These are phyloP conservation scores for Ganoderma multipileum DNA, from an alignment of 1,284 basidiomycete genomes.

Conservation along the genomic window DNA sequence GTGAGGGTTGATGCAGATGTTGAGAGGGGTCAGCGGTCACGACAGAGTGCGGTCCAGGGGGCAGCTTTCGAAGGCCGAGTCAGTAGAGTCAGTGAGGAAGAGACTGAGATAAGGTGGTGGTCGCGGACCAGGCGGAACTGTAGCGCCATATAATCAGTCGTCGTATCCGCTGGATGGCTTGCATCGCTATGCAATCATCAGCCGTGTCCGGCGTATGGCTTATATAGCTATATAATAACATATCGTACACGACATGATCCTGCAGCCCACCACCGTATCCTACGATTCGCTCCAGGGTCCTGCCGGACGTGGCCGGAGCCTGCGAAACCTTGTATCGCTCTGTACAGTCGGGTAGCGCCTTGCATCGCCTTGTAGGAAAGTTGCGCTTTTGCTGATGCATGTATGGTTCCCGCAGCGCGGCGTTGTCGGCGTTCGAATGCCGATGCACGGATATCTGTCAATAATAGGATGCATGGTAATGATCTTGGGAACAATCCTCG, in stretches of 20 bases:
- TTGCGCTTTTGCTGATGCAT: neutral
- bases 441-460: neutral
- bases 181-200: neutral
- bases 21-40: no score
- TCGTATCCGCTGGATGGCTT: neutral
- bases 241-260: neutral
- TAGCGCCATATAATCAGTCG: no score
- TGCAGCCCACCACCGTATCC: neutral
- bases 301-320: neutral
- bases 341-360: neutral
- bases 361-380: neutral
- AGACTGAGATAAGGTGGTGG: no score
- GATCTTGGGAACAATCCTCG: neutral
- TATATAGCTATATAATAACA: neutral
- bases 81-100: no score
- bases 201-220: neutral
- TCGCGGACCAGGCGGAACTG: no score
- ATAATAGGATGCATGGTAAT: neutral
- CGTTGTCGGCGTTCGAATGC: neutral
- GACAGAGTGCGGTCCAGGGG: no score
- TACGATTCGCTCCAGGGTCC: neutral
- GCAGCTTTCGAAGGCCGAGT: no score
- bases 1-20: no score
- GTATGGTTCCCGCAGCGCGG: neutral
- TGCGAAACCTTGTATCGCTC: neutral